Base-by-base conservation (phyloP, 2,329 filamentous ascomycete genomes). In the Cladobotryum mycophilum region DNA sequence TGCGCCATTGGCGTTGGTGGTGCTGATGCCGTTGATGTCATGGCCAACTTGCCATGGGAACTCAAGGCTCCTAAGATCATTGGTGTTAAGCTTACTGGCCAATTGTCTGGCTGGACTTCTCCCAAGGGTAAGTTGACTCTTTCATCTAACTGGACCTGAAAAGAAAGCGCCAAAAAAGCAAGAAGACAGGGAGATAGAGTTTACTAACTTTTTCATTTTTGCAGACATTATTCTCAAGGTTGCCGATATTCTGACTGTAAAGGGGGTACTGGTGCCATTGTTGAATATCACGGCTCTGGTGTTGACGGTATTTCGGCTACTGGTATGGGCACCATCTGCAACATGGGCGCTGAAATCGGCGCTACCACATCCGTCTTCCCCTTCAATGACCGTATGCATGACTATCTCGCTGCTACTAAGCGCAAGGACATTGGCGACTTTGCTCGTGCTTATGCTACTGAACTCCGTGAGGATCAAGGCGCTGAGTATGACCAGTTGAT, bases 21-120 rank as follows among this genome's bases (percentile, higher is more conserved):
- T 81, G 93, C 92, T 67, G 93, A 97, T 75, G 93, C 93, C 53
- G 93, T 97, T 64, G 93, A 99, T 74, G 93, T 96, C 64, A 96
- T 99, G 89, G 90, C 91, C 65, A 86, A 89, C 73, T 83, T 96
- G 60, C 92, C 92, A 54, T 97, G 93, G 93, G 93, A 99, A 73
- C 76, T 99, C 64, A 97, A 97, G 82, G 92, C 93, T 54, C 93
- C 93, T 56, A 96, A 96, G 76, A 78, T 96, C 56, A 95, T 97
- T 67, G 93, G 93, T 82, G 86, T 99, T 51, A 95, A 88, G 76
- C 85, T 99, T 53, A 96, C 91, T 60, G 93, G 93, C 61, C 63
- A 89, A 71, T 67, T 99, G 66, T 88, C 80, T 64, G 92, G 92
- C 72, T 99, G 93, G 93, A 88, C 90, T 60, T 71, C 91, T 50